Evolutionary conservation across 768 basidiomycete species (phyloP).

Genomic region (Boletus sp.): DNA sequence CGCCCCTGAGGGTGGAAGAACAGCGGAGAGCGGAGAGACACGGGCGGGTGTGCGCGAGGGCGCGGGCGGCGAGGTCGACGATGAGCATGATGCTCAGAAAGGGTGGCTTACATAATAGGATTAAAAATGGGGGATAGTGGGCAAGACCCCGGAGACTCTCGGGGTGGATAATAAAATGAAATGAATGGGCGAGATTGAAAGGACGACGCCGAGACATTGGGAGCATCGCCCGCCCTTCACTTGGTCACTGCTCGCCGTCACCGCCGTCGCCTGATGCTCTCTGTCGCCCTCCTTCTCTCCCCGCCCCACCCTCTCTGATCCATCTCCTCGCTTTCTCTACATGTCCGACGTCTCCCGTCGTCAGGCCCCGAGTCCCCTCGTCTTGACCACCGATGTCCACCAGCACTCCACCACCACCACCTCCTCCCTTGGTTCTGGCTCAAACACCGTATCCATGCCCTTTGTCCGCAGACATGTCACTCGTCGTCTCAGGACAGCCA

Average conservation of each 20-base stretch:
- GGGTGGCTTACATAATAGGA: conserved; percentile 9
- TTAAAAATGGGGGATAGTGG: not conserved
- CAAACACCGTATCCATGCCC: conserved; percentile 86
- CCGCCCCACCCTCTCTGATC: conserved; percentile 11
- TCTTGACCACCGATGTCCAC: conserved; percentile 63
- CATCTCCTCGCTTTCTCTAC: not conserved
- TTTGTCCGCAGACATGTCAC: conserved; percentile 92
- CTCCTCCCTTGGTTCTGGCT: conserved; percentile 43
- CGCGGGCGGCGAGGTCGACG: conserved; percentile 12
- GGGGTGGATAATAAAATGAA: conserved; percentile 1
- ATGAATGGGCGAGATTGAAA: conserved; percentile 5
- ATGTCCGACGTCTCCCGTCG: conserved; percentile 44
- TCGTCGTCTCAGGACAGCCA: conserved; percentile 87
- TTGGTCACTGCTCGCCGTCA: conserved; percentile 15
- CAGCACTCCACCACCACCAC: conserved; percentile 14
- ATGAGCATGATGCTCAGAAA: conserved; percentile 7
- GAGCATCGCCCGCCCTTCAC: conserved; percentile 15
- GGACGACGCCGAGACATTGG: not conserved
- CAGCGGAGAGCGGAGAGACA: not conserved
- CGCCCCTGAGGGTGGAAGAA: conserved; percentile 21
- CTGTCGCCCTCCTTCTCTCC: conserved; percentile 4
- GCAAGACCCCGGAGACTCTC: conserved; percentile 19
- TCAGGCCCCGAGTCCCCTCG: conserved; percentile 69
- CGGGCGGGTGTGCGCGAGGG: conserved; percentile 5
- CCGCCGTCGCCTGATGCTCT: conserved; percentile 19